A percentile compares a stretch with the other conserved stretches of the same genome.
These are phyloP conservation scores for Phytophthora nicotianae DNA, from an alignment of 352 stramenopile species.

Conservation along the genomic window DNA sequence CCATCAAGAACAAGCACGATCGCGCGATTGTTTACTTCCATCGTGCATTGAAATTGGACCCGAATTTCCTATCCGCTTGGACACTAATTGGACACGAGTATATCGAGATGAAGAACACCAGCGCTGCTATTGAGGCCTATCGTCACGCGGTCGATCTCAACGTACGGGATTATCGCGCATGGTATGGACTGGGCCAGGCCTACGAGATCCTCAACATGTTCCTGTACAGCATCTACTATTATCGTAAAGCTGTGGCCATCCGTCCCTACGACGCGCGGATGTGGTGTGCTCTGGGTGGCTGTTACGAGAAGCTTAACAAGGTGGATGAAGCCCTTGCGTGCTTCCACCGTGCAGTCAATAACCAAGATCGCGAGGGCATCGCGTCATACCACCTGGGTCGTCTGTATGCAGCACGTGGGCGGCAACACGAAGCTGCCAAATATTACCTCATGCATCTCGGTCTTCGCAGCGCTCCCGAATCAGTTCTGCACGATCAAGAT, in stretches of 20 bases:
- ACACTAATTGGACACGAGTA: slow-evolving; percentile 99
- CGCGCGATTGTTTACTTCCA: slow-evolving; percentile 98
- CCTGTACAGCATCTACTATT: slow-evolving; percentile 99
- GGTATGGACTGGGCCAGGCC: slow-evolving; percentile 98
- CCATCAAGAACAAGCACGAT: slow-evolving; percentile 94
- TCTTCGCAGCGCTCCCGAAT: slow-evolving; percentile 37
- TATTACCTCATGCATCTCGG: slow-evolving; percentile 79
- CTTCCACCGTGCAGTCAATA: slow-evolving; percentile 77
- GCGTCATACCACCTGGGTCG: slow-evolving; percentile 74
- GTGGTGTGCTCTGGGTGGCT: slow-evolving; percentile 95
- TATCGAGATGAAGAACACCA: slow-evolving; percentile 98
- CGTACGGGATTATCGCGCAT: slow-evolving; percentile 96
- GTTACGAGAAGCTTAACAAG: slow-evolving; percentile 82
- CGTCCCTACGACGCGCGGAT: slow-evolving; percentile 97
- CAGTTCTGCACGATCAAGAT: slow-evolving; percentile 28
- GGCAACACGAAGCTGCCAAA: slow-evolving; percentile 64
- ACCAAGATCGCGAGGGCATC: slow-evolving; percentile 77
- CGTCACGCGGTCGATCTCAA: slow-evolving; percentile 93
- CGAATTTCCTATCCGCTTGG: slow-evolving; percentile 95
- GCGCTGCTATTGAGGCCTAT: slow-evolving; percentile 96
- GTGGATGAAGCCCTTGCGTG: slow-evolving; percentile 72
- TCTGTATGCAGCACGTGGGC: slow-evolving; percentile 53
- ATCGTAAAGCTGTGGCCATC: slow-evolving; percentile 95
- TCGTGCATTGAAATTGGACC: slow-evolving; percentile 94
- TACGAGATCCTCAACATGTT: slow-evolving; percentile 99